Evolutionary conservation across 805 yeast genomes (phyloP).

Genomic region (Kazachstania martiniae): DNA sequence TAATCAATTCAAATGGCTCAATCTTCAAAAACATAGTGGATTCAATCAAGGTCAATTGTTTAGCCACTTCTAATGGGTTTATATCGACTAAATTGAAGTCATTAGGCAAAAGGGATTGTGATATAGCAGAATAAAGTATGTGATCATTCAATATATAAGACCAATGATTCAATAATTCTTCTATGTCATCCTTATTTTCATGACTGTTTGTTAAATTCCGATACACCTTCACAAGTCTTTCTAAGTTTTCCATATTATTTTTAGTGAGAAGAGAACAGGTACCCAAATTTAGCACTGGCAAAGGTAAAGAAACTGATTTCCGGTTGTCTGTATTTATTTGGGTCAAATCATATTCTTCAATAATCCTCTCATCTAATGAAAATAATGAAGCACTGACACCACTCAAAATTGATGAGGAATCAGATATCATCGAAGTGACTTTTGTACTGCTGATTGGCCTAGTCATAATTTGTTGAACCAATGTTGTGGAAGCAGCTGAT

Average conservation of each 20-base stretch:
- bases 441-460: constrained; percentile 7
- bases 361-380: constrained; percentile 36
- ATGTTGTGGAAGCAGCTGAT: constrained; percentile 29
- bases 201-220: not conserved
- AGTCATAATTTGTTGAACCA: constrained; percentile 5
- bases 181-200: not conserved
- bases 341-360: constrained; percentile 49
- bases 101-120: constrained; percentile 4
- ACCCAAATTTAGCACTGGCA: constrained; percentile 23
- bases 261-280: constrained; percentile 31
- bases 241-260: constrained; percentile 28
- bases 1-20: constrained; percentile 53
- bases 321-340: constrained; percentile 28
- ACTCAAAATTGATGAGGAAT: constrained; percentile 20
- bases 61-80: constrained; percentile 66
- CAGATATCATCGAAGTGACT: constrained; percentile 26
- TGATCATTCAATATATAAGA: not conserved
- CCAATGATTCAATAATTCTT: constrained; percentile 5
- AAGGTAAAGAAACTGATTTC: constrained; percentile 29
- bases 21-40: constrained; percentile 53
- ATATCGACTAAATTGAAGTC: constrained; percentile 30
- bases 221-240: constrained; percentile 40
- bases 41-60: constrained; percentile 66
- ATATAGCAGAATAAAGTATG: constrained; percentile 3
- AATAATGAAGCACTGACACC: constrained; percentile 17